Evolutionary conservation across 352 stramenopile species (phyloP).

Genomic region (Phytopythium cucurbitacearum): DNA sequence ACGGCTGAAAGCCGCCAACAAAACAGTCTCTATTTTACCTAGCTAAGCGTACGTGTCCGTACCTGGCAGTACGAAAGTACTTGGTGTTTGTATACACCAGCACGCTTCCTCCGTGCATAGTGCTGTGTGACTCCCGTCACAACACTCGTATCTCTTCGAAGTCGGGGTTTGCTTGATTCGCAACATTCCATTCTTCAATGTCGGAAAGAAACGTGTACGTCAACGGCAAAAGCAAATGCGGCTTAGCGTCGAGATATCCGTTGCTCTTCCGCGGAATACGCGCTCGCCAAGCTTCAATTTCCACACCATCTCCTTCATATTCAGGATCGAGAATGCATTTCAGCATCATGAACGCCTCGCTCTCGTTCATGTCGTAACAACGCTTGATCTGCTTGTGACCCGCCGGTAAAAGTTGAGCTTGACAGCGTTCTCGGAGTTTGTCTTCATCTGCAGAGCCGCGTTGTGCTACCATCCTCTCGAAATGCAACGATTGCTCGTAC

Average conservation of each 20-base stretch:
- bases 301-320: constrained; percentile 1
- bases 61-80: too few relatives aligned
- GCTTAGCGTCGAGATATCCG: constrained; percentile 1
- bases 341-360: constrained; percentile 7
- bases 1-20: too few relatives aligned
- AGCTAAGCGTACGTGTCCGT: too few relatives aligned
- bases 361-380: not conserved
- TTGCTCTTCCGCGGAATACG: not conserved
- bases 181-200: constrained; percentile 1
- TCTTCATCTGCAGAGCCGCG: constrained; percentile 2
- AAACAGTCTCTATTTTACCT: too few relatives aligned
- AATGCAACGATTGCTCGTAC: not conserved
- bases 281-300: constrained; percentile 1
- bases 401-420: constrained; percentile 9
- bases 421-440: constrained; percentile 5
- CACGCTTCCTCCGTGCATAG: too few relatives aligned
- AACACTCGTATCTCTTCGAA: too few relatives aligned
- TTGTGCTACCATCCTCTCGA: not conserved
- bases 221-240: not conserved
- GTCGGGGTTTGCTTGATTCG: too few relatives aligned
- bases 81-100: too few relatives aligned
- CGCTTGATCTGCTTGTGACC: constrained; percentile 7
- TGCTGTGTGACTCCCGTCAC: too few relatives aligned
- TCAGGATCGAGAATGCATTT: constrained; percentile 6
- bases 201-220: not conserved